phyloP scores from a whole-genome alignment of 257 asterid species.

The Nicotiana tomentosiformis region DNA sequence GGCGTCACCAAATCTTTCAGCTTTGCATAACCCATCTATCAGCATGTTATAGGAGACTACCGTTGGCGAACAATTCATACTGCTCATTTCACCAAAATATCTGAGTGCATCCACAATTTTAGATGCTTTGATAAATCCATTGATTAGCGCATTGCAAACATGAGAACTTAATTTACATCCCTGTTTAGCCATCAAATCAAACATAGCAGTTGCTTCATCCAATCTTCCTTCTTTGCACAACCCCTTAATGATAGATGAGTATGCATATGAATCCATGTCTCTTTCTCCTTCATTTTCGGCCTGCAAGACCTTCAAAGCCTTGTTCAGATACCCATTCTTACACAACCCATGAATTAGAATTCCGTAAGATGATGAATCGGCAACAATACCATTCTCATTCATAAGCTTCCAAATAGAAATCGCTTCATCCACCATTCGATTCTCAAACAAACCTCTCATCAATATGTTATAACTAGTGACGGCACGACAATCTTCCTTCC shows the following conservation, averaged over 20 bases:
- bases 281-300: slow-evolving; percentile 44
- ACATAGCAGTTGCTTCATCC: slow-evolving; percentile 58
- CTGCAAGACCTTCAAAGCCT: slow-evolving; percentile 49
- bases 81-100: slow-evolving; percentile 48
- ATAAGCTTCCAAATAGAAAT: slow-evolving; percentile 52
- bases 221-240: slow-evolving; percentile 59
- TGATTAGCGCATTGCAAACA: slow-evolving; percentile 66
- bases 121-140: slow-evolving; percentile 57
- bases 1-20: slow-evolving; percentile 56
- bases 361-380: slow-evolving; percentile 59
- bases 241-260: slow-evolving; percentile 65
- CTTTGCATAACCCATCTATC: slow-evolving; percentile 73
- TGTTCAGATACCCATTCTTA: slow-evolving; percentile 52
- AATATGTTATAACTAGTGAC: slow-evolving; percentile 77
- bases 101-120: slow-evolving; percentile 54
- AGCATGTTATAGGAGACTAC: slow-evolving; percentile 70
- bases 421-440: slow-evolving; percentile 47
- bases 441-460: slow-evolving; percentile 58
- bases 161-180: slow-evolving; percentile 57
- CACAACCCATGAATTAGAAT: slow-evolving; percentile 72
- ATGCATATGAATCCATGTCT: slow-evolving; percentile 50
- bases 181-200: slow-evolving; percentile 43
- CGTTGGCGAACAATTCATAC: slow-evolving; percentile 42
- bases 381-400: slow-evolving; percentile 43
- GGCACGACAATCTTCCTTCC: slow-evolving; percentile 47